These are phyloP conservation scores for Beta vulgaris DNA, from an alignment of 148 eudicot genomes.

Conservation along the genomic window DNA sequence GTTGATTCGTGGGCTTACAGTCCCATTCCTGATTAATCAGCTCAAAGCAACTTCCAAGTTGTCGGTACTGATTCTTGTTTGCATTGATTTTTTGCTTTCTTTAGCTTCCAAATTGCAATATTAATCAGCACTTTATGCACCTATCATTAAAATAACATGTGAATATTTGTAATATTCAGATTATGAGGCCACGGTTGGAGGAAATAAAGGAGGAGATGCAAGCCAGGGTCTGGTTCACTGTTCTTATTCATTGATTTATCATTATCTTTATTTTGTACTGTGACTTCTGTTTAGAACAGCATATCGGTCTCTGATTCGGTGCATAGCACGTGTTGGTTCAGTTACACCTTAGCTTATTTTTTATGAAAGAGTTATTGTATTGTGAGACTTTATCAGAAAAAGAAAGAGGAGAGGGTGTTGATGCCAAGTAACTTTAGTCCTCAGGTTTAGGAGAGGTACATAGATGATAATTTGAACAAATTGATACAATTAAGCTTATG, in stretches of 20 bases:
- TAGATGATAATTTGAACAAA: not conserved
- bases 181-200: slow-evolving; percentile 78
- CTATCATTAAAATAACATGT: not conserved
- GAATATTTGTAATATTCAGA: slow-evolving; percentile 39
- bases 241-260: too few species aligned
- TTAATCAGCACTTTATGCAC: not conserved
- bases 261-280: too few species aligned
- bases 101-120: not conserved
- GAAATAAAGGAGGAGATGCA: slow-evolving; percentile 75
- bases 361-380: not conserved
- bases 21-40: slow-evolving; percentile 77
- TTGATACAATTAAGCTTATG: not conserved
- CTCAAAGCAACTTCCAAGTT: slow-evolving; percentile 77
- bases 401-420: not conserved
- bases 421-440: not conserved
- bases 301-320: too few species aligned
- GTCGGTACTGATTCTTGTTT: slow-evolving; percentile 45
- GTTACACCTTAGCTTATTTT: too few species aligned
- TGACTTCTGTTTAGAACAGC: too few species aligned
- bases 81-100: not conserved
- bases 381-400: not conserved
- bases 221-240: slow-evolving; percentile 46
- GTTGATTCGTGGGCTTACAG: slow-evolving; percentile 58
- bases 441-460: not conserved
- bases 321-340: too few species aligned